These are phyloP conservation scores for Sclerotiophoma versabilis DNA, from an alignment of 2,329 filamentous ascomycete species.

Conservation along the genomic window DNA sequence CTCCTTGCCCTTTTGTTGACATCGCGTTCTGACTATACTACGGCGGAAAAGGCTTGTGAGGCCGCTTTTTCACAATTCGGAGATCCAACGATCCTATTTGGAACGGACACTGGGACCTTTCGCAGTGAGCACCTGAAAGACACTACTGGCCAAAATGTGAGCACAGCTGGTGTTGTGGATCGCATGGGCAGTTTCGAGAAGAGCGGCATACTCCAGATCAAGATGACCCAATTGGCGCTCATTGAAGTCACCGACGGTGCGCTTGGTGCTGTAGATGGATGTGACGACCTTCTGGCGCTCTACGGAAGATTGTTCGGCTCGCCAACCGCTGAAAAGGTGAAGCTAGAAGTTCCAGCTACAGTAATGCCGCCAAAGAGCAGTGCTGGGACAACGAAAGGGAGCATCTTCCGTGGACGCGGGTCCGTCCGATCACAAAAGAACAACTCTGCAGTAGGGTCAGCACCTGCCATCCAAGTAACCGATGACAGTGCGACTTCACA, in stretches of 20 bases:
- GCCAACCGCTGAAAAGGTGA: slow-evolving; percentile 48
- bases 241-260: slow-evolving; percentile 84
- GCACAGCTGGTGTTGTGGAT: slow-evolving; percentile 67
- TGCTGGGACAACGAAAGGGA: slow-evolving; percentile 74
- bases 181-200: slow-evolving; percentile 86
- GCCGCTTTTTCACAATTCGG: slow-evolving; percentile 91
- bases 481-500: slow-evolving; percentile 58
- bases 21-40: slow-evolving; percentile 82
- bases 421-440: slow-evolving; percentile 26
- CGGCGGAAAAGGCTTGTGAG: slow-evolving; percentile 83
- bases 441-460: slow-evolving; percentile 43
- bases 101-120: slow-evolving; percentile 58
- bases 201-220: slow-evolving; percentile 87
- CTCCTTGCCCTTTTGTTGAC: slow-evolving; percentile 85
- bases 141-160: slow-evolving; percentile 22
- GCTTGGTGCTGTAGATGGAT: slow-evolving; percentile 85
- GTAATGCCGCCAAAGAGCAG: slow-evolving; percentile 65
- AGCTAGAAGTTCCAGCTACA: slow-evolving; percentile 52
- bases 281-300: slow-evolving; percentile 81
- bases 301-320: slow-evolving; percentile 83
- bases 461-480: slow-evolving; percentile 80
- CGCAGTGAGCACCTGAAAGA: slow-evolving; percentile 72
- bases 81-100: slow-evolving; percentile 72
- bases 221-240: slow-evolving; percentile 90
- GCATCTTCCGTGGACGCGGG: slow-evolving; percentile 71